A percentile compares a stretch with the other conserved stretches of the same genome.
Evolutionary conservation across 164 flowering plant genomes (phyloP).

Genomic region (Dillenia suffruticosa): DNA sequence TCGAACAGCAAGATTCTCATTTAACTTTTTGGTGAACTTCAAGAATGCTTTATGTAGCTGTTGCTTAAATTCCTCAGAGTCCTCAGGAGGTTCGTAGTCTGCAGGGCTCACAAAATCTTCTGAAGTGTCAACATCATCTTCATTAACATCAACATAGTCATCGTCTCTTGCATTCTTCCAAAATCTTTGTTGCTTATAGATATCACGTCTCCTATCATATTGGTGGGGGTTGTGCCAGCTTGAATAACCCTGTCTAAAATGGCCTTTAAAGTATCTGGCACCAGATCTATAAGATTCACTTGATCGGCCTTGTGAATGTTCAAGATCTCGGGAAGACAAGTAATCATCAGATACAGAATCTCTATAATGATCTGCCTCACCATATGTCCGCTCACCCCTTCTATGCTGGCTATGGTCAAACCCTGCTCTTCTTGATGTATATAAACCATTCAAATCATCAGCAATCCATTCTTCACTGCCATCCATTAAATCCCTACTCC

Average conservation of each 20-base stretch:
- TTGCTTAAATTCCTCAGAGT: conserved; percentile 36
- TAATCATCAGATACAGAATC: conserved; percentile 14
- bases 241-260: conserved; percentile 14
- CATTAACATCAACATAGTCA: conserved; percentile 10
- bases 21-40: conserved; percentile 26
- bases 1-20: conserved; percentile 22
- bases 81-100: conserved; percentile 25
- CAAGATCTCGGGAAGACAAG: conserved; percentile 9
- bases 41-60: conserved; percentile 29
- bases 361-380: conserved; percentile 8
- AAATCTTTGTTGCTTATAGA: conserved; percentile 18
- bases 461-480: conserved; percentile 17
- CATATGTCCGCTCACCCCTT: conserved; percentile 10
- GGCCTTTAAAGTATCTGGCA: conserved; percentile 16
- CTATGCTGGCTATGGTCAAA: conserved; percentile 8
- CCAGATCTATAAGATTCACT: conserved; percentile 9
- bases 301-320: conserved; percentile 9
- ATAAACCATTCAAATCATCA: conserved; percentile 9
- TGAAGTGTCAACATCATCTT: conserved; percentile 12
- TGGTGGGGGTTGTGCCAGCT: conserved; percentile 15
- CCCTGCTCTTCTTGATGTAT: conserved; percentile 1
- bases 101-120: conserved; percentile 12
- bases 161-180: conserved; percentile 24
- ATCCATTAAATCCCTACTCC: conserved; percentile 2
- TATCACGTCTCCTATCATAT: conserved; percentile 13